Evolutionary conservation across 2,329 filamentous ascomycete genomes (phyloP).

Genomic region (Pseudogymnoascus sp.): DNA sequence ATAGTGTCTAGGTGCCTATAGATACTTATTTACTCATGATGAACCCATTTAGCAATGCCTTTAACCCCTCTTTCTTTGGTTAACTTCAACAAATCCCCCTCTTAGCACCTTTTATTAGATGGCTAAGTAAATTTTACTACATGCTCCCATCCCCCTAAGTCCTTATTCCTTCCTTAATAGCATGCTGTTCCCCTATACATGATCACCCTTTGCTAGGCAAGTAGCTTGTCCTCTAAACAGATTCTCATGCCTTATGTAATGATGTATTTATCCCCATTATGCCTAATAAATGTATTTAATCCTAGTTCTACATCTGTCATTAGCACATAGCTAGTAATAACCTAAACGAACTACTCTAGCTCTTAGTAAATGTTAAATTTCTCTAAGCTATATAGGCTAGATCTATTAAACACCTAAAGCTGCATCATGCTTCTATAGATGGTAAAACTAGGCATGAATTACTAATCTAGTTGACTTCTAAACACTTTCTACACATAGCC

Average conservation of each 20-base stretch:
- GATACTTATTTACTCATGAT: constrained; percentile 23
- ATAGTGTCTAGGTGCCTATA: constrained; percentile 20
- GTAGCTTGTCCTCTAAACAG: neutral
- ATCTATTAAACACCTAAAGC: constrained; percentile 30
- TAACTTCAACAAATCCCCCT: constrained; percentile 12
- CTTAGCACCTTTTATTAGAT: constrained; percentile 24
- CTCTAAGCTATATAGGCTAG: constrained; percentile 15
- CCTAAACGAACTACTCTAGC: neutral
- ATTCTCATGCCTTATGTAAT: neutral
- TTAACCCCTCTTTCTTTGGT: constrained; percentile 14
- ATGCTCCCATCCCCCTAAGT: constrained; percentile 17
- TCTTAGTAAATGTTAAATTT: neutral
- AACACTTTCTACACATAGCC: constrained; percentile 25
- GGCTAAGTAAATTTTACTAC: constrained; percentile 30
- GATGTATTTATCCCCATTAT: neutral
- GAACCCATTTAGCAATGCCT: constrained; percentile 23
- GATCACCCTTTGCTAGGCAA: neutral
- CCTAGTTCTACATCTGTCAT: neutral
- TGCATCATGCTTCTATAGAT: constrained; percentile 24
- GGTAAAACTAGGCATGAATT: constrained; percentile 28
- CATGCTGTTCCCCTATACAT: constrained; percentile 20
- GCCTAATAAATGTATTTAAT: neutral
- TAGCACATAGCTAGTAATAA: neutral
- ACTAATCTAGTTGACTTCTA: constrained; percentile 25
- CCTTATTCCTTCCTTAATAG: constrained; percentile 16